Evolutionary conservation across 257 asterid genomes (phyloP).

Genomic region (Forsythia viridissima): DNA sequence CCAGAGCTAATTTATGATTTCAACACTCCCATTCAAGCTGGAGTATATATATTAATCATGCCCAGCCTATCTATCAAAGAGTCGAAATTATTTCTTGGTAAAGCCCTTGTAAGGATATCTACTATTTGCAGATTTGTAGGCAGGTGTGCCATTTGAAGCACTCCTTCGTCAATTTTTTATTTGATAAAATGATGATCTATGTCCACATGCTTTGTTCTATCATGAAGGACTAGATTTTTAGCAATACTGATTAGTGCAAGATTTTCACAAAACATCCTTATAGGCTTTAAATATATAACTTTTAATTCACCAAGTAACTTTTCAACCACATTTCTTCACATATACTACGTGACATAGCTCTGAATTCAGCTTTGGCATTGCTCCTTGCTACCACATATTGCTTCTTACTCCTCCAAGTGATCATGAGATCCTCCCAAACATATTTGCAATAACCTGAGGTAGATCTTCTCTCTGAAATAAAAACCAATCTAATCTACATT

Average conservation of each 20-base stretch:
- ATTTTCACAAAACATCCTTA: background rate
- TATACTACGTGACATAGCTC: background rate
- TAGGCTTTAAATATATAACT: background rate
- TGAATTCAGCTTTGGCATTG: background rate
- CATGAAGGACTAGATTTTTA: background rate
- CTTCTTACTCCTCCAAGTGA: too few species aligned
- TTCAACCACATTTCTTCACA: background rate
- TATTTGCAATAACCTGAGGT: background rate
- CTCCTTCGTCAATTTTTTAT: background rate
- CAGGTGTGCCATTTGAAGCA: background rate
- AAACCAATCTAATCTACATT: too few species aligned
- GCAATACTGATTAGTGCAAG: background rate
- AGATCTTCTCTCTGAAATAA: background rate
- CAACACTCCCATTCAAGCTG: background rate
- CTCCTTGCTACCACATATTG: background rate
- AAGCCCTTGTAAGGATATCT: background rate
- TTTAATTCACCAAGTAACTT: background rate
- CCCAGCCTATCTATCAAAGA: background rate
- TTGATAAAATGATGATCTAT: background rate
- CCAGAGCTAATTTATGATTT: too few species aligned
- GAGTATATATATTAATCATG: background rate
- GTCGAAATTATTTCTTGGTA: background rate
- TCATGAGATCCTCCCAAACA: background rate
- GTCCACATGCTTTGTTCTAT: background rate
- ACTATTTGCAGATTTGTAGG: background rate